Evolutionary conservation across 257 asterid species (phyloP).

Genomic region (Solanum etuberosum): DNA sequence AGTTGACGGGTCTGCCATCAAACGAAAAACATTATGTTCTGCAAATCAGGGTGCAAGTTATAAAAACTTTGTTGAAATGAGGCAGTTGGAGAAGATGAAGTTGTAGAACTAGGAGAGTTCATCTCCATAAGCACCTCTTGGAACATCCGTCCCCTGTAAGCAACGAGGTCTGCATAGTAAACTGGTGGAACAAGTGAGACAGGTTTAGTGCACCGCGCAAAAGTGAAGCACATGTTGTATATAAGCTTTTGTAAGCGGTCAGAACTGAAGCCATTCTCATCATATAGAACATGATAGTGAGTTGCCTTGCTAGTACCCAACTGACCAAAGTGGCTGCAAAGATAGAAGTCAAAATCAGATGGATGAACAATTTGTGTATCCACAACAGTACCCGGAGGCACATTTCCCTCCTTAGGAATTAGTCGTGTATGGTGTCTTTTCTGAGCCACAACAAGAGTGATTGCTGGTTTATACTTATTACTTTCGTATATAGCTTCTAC

Average conservation of each 20-base stretch:
- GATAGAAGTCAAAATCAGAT: conserved; percentile 50
- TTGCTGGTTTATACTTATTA: conserved; percentile 22
- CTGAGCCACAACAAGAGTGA: conserved; percentile 64
- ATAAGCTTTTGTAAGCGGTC: conserved; percentile 47
- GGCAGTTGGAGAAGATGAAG: not conserved
- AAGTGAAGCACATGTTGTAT: conserved; percentile 62
- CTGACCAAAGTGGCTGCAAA: conserved; percentile 66
- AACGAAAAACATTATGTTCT: conserved; percentile 43
- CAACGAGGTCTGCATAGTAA: conserved; percentile 70
- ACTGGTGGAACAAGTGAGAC: conserved; percentile 75
- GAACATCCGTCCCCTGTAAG: conserved; percentile 60
- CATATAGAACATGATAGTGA: conserved; percentile 50
- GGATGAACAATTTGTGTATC: conserved; percentile 54
- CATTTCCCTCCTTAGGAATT: conserved; percentile 32
- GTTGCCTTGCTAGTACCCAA: conserved; percentile 80
- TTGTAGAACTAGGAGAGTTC: not conserved
- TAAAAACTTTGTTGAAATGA: conserved; percentile 32
- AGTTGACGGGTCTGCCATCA: conserved; percentile 5
- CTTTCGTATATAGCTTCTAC: conserved; percentile 8
- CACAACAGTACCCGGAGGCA: conserved; percentile 78
- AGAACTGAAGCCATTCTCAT: conserved; percentile 42
- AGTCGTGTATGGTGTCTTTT: conserved; percentile 68
- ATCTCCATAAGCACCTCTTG: conserved; percentile 38
- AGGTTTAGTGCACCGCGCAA: conserved; percentile 61
- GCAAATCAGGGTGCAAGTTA: conserved; percentile 27